Base-by-base conservation (phyloP, 2,329 filamentous ascomycete genomes). In the Pezizomycotina sp. region DNA sequence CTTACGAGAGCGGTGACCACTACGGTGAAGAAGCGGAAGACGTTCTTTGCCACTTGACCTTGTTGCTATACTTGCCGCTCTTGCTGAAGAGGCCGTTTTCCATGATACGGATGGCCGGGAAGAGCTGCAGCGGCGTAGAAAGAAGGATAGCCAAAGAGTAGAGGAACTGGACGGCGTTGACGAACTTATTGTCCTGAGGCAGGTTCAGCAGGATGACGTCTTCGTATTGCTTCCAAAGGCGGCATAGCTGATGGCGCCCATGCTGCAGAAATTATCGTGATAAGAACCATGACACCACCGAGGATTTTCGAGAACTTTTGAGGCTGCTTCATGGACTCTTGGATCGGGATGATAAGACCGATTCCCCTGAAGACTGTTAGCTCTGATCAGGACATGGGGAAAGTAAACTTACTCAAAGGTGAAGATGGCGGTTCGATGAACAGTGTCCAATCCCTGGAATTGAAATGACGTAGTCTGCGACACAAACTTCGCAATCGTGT, bases 21-120 rank as follows among this genome's bases (percentile, higher is more conserved):
- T 32, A 95, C 89, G 45, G 93, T 72, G 54, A 86, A 75, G 65
- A 95, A 98, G 36, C 89, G 77, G 64, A 92, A 98, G 21, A 77
- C 63, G 51, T 98, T 98, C 72, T 98, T 98, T 66, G 80, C 89
- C 89, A 98, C 63, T 98, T 98, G 64, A 98, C 92, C 55, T 81
- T 89, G 1, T 83, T 84, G 55, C 95, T 93, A 62, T 93, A 92
- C 60, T 98, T 98, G 84, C 45, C 83, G 15, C 34, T 36, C 13
- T 42, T 41, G 1, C 37, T 42, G 58, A 95, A 98, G 5, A 95
- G 66, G 48, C 83, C 82, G 50, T 92, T 92, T 59, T 92, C 84
- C 21, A 81, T 82, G 53, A 98, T 98, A 54, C 86, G 78, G 52
- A 98, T 95, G 27, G 89, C 89, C 0, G 89, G 89, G 65, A 95